Conservation (phyloP, 2,329 filamentous ascomycete genomes). For the Colletotrichum tropicale region DNA sequence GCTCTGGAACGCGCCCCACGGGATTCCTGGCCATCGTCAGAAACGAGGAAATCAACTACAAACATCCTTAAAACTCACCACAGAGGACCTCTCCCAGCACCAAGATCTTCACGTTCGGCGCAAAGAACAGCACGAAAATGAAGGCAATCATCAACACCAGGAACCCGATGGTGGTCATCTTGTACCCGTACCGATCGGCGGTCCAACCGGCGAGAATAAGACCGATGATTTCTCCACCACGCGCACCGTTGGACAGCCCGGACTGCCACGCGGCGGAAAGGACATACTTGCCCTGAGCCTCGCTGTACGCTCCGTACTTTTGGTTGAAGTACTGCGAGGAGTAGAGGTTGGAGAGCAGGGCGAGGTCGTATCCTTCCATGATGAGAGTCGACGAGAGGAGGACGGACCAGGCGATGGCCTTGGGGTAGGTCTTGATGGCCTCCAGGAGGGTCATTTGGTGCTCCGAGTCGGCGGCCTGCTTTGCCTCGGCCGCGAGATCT, state of each 20-base stretch:
- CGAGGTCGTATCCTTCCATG: slow-evolving; percentile 58
- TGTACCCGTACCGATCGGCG: slow-evolving; percentile 55
- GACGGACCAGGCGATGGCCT: slow-evolving; percentile 53
- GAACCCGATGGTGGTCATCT: slow-evolving; percentile 51
- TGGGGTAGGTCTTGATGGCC: slow-evolving; percentile 47
- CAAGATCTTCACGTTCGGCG: slow-evolving; percentile 47
- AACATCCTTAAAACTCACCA: slow-evolving; percentile 20
- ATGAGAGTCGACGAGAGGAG: slow-evolving; percentile 50
- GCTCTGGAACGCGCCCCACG: slow-evolving; percentile 58
- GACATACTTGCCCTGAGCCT: slow-evolving; percentile 41
- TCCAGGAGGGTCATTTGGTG: slow-evolving; percentile 44
- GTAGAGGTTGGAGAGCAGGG: slow-evolving; percentile 53
- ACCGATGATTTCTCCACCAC: slow-evolving; percentile 60
- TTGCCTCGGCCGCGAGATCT: slow-evolving; percentile 39
- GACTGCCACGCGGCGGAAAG: slow-evolving; percentile 63
- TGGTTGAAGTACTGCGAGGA: slow-evolving; percentile 48
- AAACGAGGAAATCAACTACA: neutral
- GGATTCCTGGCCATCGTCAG: slow-evolving; percentile 43
- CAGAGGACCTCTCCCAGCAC: slow-evolving; percentile 54
- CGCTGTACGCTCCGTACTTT: slow-evolving; percentile 47
- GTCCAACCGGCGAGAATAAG: slow-evolving; percentile 58
- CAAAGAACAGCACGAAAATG: slow-evolving; percentile 60
- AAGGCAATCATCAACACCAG: slow-evolving; percentile 52
- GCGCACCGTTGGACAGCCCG: slow-evolving; percentile 56
- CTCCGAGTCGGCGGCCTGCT: slow-evolving; percentile 43